Conservation (phyloP, 352 stramenopile genomes). For the Thraustochytrium sp. region DNA sequence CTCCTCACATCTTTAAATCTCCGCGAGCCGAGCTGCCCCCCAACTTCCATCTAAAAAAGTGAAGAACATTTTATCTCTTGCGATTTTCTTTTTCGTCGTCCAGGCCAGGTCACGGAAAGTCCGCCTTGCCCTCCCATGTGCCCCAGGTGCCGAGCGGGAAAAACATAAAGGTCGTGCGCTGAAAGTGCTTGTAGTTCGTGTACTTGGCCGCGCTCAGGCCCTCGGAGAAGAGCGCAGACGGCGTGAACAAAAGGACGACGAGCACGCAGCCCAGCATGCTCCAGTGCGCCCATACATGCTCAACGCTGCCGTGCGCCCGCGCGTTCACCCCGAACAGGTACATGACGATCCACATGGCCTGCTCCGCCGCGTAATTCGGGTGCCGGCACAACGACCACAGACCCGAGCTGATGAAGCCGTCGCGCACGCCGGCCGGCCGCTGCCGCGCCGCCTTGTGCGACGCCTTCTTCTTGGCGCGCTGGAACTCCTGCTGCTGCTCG, state of each 20-base stretch:
- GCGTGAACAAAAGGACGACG: slow-evolving; percentile 77
- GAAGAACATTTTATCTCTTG: not conserved
- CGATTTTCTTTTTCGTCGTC: not conserved
- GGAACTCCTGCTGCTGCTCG: slow-evolving; percentile 83
- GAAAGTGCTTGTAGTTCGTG: slow-evolving; percentile 74
- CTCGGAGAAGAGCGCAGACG: slow-evolving; percentile 79
- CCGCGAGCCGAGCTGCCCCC: too few relatives aligned
- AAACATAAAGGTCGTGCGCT: slow-evolving; percentile 46
- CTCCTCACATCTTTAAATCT: not conserved
- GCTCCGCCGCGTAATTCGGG: slow-evolving; percentile 85
- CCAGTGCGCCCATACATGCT: slow-evolving; percentile 58
- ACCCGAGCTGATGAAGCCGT: slow-evolving; percentile 71
- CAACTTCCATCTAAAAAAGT: not conserved
- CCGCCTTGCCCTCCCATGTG: not conserved
- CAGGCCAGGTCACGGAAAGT: not conserved
- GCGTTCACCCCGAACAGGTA: slow-evolving; percentile 77
- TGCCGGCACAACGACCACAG: slow-evolving; percentile 83
- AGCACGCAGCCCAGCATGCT: slow-evolving; percentile 67
- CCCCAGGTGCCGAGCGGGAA: not conserved
- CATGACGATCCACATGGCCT: slow-evolving; percentile 78
- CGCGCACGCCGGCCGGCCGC: slow-evolving; percentile 61
- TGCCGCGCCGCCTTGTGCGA: slow-evolving; percentile 52
- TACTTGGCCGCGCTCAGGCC: slow-evolving; percentile 78
- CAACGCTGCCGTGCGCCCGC: not conserved
- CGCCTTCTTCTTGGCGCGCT: slow-evolving; percentile 71